Evolutionary conservation across 1,284 basidiomycete species (phyloP).

Genomic region (Boletus sp.): DNA sequence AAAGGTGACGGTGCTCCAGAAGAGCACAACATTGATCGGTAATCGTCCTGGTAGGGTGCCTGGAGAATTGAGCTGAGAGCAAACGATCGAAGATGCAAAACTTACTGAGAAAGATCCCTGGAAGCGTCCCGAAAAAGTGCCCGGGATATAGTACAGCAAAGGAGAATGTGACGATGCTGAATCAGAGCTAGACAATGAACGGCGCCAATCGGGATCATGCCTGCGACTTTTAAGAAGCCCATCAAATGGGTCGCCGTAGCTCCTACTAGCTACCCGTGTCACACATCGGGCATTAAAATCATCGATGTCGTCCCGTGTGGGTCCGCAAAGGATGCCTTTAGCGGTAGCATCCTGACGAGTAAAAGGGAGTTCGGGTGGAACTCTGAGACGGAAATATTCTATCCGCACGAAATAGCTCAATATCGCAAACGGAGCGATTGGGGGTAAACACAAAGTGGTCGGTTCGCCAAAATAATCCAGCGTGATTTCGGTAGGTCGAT

Average conservation of each 20-base stretch:
- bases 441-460: slow-evolving; percentile 37
- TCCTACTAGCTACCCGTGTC: slow-evolving; percentile 33
- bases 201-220: slow-evolving; percentile 35
- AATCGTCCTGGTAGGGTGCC: slow-evolving; percentile 38
- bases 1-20: slow-evolving; percentile 35
- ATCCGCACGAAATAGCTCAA: slow-evolving; percentile 45
- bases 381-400: slow-evolving; percentile 36
- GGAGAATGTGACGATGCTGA: neutral
- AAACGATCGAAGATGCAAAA: neutral
- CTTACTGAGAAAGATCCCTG: slow-evolving; percentile 46
- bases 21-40: slow-evolving; percentile 36
- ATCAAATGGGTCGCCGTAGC: slow-evolving; percentile 26
- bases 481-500: slow-evolving; percentile 28
- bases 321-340: slow-evolving; percentile 33
- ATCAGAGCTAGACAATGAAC: slow-evolving; percentile 19
- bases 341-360: slow-evolving; percentile 26
- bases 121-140: slow-evolving; percentile 46
- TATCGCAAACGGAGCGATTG: slow-evolving; percentile 45
- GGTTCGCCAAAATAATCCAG: slow-evolving; percentile 44
- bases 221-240: slow-evolving; percentile 26
- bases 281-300: slow-evolving; percentile 41
- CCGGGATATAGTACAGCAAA: slow-evolving; percentile 37
- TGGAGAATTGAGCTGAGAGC: slow-evolving; percentile 21
- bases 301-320: slow-evolving; percentile 45
- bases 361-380: slow-evolving; percentile 39